Evolutionary conservation across 768 basidiomycete genomes (phyloP), one percentile per base, ranked within the genome.

Genomic region (Tricholomella constricta): DNA sequence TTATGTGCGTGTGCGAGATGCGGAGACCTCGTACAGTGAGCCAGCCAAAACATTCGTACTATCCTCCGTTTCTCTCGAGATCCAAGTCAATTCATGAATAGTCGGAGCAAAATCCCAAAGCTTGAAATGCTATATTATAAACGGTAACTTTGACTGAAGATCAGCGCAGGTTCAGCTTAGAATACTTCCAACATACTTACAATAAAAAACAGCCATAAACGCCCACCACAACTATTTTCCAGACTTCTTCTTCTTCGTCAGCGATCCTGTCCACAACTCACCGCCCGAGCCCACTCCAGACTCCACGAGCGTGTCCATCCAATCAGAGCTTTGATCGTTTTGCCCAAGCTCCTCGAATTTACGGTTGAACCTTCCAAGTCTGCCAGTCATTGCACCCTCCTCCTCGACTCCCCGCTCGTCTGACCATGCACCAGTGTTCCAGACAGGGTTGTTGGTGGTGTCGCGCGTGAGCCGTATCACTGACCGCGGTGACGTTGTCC

Each of bases 401-500:
- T 89, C 89, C 58, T 85, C 85, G 42, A 85, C 66, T 1, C 75
- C 74, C 26, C 73, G 68, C 36, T 79, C 83, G 52, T 74, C 75
- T 22, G 78, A 72, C 56, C 77, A 76, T 54, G 78, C 72, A 3
- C 82, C 80, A 2, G 88, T 82, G 63, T 91, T 89, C 88, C 89
- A 97, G 6, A 92, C 69, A 1, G 94, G 90, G 62, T 94, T 86
- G 67, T 94, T 97, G 14, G 89, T 91, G 45, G 90, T 86, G 62
- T 96, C 94, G 36, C 93, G 84, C 17, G 93, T 90, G 42, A 95
- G 77, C 32, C 85, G 82, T 41, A 92, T 80, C 32, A 82, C 68
- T 3, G 88, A 86, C 6, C 85, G 85, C 0, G 94, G 94, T 0
- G 93, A 92, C 1, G 94, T 95, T 11, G 89, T 91, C 81, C 88